A percentile compares a stretch with the other conserved stretches of the same genome.
These are phyloP conservation scores for Ascosphaera aggregata DNA, from an alignment of 2,329 filamentous ascomycete genomes.

Conservation along the genomic window DNA sequence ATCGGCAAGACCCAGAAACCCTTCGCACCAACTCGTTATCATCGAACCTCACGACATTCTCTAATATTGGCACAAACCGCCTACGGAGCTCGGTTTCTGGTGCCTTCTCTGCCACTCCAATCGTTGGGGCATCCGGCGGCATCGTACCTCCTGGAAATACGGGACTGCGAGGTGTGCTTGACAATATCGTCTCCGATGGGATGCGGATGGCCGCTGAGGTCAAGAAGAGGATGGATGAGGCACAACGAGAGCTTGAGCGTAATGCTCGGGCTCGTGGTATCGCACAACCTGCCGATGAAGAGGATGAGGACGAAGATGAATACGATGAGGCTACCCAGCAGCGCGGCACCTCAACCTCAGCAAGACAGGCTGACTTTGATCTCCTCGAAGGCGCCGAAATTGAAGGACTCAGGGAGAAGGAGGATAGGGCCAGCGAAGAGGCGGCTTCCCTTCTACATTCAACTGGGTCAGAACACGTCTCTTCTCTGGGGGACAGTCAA, in stretches of 20 bases:
- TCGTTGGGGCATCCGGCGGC: constrained; percentile 30
- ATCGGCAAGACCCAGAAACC: constrained; percentile 28
- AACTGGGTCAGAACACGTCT: not conserved
- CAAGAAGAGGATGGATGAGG: constrained; percentile 79
- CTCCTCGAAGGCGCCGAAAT: constrained; percentile 54
- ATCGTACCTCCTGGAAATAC: constrained; percentile 43
- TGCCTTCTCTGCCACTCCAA: constrained; percentile 16
- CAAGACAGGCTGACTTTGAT: constrained; percentile 41
- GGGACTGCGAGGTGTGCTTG: constrained; percentile 73
- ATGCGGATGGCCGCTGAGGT: constrained; percentile 93
- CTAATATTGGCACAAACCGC: constrained; percentile 35
- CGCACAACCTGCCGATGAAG: constrained; percentile 47
- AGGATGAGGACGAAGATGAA: constrained; percentile 35
- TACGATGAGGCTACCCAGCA: constrained; percentile 11
- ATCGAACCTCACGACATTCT: constrained; percentile 66
- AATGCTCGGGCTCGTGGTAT: constrained; percentile 45
- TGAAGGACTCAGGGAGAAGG: constrained; percentile 20
- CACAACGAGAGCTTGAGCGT: constrained; percentile 72
- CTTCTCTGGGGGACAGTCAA: constrained; percentile 4
- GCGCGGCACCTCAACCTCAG: constrained; percentile 13
- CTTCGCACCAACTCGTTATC: constrained; percentile 26
- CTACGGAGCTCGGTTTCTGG: constrained; percentile 15
- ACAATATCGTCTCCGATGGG: constrained; percentile 93
- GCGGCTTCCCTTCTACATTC: constrained; percentile 2
- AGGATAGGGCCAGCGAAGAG: constrained; percentile 11